phyloP scores from a whole-genome alignment of 2,329 filamentous ascomycete genomes.

The Arthrobotrys sinensis region DNA sequence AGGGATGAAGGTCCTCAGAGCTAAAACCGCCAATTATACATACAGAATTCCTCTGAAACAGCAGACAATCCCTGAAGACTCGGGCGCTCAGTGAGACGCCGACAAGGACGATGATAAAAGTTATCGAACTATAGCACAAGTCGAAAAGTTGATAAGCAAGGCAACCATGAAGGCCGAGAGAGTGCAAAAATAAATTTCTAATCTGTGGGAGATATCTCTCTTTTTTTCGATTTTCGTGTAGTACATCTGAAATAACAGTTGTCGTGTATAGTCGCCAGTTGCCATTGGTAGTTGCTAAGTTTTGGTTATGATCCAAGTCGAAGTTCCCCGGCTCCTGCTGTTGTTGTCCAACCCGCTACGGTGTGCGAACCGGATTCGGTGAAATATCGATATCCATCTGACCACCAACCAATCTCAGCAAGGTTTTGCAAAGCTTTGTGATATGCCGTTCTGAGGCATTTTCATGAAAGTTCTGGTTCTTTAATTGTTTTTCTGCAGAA shows the following conservation, averaged over 20 bases:
- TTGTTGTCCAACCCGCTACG: not conserved
- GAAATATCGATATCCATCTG: slow-evolving; percentile 30
- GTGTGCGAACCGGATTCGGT: not conserved
- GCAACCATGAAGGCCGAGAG: not conserved
- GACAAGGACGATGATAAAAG: not conserved
- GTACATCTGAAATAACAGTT: not conserved
- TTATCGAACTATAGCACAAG: not conserved
- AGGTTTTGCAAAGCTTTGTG: slow-evolving; percentile 27
- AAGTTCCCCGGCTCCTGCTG: not conserved
- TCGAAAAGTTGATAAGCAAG: not conserved
- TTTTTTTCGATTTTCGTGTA: not conserved
- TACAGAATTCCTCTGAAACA: too few species aligned
- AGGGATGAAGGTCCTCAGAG: too few species aligned
- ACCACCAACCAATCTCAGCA: slow-evolving; percentile 31
- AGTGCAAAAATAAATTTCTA: not conserved
- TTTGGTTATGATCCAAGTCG: not conserved
- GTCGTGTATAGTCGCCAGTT: not conserved
- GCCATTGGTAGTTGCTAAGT: not conserved
- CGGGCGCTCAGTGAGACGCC: too few species aligned
- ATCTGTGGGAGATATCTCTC: not conserved
- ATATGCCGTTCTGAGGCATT: slow-evolving; percentile 34
- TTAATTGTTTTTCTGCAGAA: slow-evolving; percentile 4
- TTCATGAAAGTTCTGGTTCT: slow-evolving; percentile 17
- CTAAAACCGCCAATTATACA: too few species aligned
- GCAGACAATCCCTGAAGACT: too few species aligned